Evolutionary conservation across 208 protist species (phyloP).

Genomic region (Wallacemonas collosoma): DNA sequence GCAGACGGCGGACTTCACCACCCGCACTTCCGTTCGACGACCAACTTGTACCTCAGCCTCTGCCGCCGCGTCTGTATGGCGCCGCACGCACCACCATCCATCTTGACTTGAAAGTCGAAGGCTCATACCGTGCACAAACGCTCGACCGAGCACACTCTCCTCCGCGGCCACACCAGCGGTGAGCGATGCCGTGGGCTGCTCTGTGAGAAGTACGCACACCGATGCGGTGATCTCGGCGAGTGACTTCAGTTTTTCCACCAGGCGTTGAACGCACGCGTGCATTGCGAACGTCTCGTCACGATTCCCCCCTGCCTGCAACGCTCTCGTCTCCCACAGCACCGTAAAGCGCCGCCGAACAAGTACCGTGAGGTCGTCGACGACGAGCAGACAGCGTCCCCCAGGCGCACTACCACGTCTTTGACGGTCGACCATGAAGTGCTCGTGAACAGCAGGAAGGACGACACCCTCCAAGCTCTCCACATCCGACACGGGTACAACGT

Average conservation of each 20-base stretch:
- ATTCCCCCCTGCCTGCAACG: neutral
- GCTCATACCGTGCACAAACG: slow-evolving; percentile 74
- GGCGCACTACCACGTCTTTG: neutral
- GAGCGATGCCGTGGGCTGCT: slow-evolving; percentile 16
- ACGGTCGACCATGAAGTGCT: neutral
- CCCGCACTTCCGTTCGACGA: slow-evolving; percentile 26
- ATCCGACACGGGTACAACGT: neutral
- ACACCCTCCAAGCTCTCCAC: slow-evolving; percentile 1
- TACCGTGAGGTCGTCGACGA: slow-evolving; percentile 60
- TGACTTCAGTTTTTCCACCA: slow-evolving; percentile 54
- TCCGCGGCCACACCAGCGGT: slow-evolving; percentile 5
- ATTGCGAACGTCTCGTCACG: slow-evolving; percentile 1
- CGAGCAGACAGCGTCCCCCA: slow-evolving; percentile 36
- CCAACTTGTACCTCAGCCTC: slow-evolving; percentile 20
- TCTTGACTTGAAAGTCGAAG: slow-evolving; percentile 47
- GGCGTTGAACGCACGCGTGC: slow-evolving; percentile 48
- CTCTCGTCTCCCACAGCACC: slow-evolving; percentile 18
- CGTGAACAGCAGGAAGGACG: slow-evolving; percentile 1
- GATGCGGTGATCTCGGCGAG: slow-evolving; percentile 41
- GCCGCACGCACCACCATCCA: slow-evolving; percentile 19
- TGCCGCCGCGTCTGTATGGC: neutral
- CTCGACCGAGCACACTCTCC: slow-evolving; percentile 44
- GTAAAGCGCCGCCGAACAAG: slow-evolving; percentile 51
- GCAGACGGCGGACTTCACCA: slow-evolving; percentile 56
- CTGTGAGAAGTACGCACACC: slow-evolving; percentile 52